Conservation (phyloP, 2,329 filamentous ascomycete species). For the Fusarium subtropicale region DNA sequence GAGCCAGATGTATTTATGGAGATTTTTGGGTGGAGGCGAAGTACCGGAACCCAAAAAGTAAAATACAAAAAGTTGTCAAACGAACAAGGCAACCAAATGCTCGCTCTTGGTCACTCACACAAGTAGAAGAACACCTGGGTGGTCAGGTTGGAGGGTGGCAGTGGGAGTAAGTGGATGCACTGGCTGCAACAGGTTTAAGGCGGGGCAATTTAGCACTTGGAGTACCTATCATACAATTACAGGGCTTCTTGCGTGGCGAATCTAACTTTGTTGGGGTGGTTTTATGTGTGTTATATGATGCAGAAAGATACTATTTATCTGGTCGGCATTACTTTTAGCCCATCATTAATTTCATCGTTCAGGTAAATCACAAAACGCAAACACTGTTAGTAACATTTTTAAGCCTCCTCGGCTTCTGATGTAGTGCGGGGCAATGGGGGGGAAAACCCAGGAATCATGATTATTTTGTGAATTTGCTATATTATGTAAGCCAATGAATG, state of each 20-base stretch:
- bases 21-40: conserved; percentile 26
- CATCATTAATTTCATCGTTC: not conserved
- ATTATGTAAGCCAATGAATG: conserved; percentile 44
- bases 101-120: conserved; percentile 22
- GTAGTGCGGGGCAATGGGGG: conserved; percentile 25
- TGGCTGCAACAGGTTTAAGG: conserved; percentile 24
- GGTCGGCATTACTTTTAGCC: not conserved
- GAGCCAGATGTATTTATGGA: conserved; percentile 30
- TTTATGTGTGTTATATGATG: conserved; percentile 17
- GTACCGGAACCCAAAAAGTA: conserved; percentile 20
- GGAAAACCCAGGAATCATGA: conserved; percentile 20
- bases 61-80: conserved; percentile 30
- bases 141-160: conserved; percentile 32
- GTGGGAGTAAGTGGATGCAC: conserved; percentile 27
- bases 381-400: conserved; percentile 5
- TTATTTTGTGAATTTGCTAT: conserved; percentile 46
- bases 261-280: conserved; percentile 30
- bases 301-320: conserved; percentile 21
- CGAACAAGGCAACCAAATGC: conserved; percentile 29
- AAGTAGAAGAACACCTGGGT: conserved; percentile 25
- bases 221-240: conserved; percentile 6
- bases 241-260: conserved; percentile 44
- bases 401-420: conserved; percentile 7
- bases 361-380: not conserved
- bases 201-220: conserved; percentile 33